Conservation (phyloP, 2,329 filamentous ascomycete genomes). For the Neopestalotiopsis clavispora region DNA sequence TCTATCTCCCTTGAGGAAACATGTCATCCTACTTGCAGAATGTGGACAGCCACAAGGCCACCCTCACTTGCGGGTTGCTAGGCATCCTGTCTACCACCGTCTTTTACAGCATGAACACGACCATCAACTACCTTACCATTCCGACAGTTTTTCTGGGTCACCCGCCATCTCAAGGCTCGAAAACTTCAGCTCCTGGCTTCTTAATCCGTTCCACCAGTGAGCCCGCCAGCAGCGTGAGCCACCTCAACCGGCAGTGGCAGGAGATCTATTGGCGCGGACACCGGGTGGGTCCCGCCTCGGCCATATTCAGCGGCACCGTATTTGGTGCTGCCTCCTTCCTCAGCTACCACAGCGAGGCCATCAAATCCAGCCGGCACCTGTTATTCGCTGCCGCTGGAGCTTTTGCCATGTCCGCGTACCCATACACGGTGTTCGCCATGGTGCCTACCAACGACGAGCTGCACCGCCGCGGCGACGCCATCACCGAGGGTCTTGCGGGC, state of each 20-base stretch:
- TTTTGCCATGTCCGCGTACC: neutral
- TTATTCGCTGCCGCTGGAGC: neutral
- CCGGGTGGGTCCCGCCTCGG: neutral
- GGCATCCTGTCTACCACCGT: neutral
- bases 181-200: neutral
- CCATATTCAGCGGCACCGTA: neutral
- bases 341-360: neutral
- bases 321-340: neutral
- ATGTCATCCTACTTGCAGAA: no score
- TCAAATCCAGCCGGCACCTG: neutral
- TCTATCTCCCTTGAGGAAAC: no score
- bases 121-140: neutral
- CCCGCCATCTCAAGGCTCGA: neutral
- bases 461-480: neutral
- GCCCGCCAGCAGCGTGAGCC: neutral
- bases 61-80: neutral
- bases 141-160: neutral
- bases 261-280: constrained; percentile 5
- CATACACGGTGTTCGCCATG: neutral
- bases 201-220: neutral
- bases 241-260: constrained; percentile 2
- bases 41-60: neutral
- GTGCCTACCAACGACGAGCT: constrained; percentile 7
- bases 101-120: constrained; percentile 6
- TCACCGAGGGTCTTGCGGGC: neutral